Evolutionary conservation across 495 filamentous ascomycete species (phyloP), one percentile per base, ranked within the genome.

Genomic region (Penicillium antarcticum): DNA sequence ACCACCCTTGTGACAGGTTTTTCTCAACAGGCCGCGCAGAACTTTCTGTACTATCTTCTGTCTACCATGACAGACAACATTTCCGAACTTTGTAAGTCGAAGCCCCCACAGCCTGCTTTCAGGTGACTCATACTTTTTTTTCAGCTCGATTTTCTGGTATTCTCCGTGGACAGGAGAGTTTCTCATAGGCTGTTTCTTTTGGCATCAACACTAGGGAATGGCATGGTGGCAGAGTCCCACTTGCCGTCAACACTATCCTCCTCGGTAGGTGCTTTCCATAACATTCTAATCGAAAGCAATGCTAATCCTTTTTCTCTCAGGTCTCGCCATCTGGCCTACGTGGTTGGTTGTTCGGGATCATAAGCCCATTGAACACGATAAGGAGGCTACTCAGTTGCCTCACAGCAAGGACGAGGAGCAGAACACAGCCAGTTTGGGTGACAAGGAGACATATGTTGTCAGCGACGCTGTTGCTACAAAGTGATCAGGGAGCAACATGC

Each of bases 131-230:
- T 31, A 60, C 0, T 48, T 45, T 33, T 11, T 14, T 45, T 33
- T 11, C n/a, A 34, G 77, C 83, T 29, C 76, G 83, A 16, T 72
- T 80, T 31, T 74, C 81, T 0, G 82, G 79, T 18, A 70, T 85
- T 34, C 67, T 86, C 5, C 70, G 82, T 39, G 82, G 80, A 1
- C 82, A 80, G 2, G 81, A 85, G 53, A 82, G 80, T 34, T 83
- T 81, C 23, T 77, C 77, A 52, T 77, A 85, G 58, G 83, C 83
- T 5, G 57, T 87, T 3, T 81, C 80, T 16, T 84, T 77, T 53
- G 82, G 82, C 4, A 46, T 86, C 1, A 77, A 76, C 38, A 74
- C 73, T 0, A 58, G 61, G 4, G 62, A 74, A 17, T 79, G 74
- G 76, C 56, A 67, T 34, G 76, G 74, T 0, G 75, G 76, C 8